Base-by-base conservation (phyloP, 495 filamentous ascomycete species). In the Staphylotrichum longicolle region DNA sequence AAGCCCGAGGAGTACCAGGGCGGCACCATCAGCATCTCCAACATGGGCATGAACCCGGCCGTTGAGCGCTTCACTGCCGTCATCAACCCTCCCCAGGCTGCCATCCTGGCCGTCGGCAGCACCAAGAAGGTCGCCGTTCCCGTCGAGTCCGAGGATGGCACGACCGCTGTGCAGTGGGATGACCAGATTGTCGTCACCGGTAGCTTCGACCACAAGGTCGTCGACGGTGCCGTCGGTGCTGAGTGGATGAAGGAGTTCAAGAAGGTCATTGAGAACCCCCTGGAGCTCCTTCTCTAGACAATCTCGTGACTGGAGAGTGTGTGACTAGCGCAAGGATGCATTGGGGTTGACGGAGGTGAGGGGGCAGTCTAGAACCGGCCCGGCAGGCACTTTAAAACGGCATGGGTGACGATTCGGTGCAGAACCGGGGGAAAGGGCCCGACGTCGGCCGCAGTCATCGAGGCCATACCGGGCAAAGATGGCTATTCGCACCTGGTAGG, bases 1-100 rank as follows among this genome's bases (percentile, higher is more conserved):
- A 97, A 97, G 86, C 95, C 95, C 37, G 92, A 99, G 75, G 92
- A 99, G 77, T 99, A 93, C 86, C 93, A 97, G 80, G 95, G 95
- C 48, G 95, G 95, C 74, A 96, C 91, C 67, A 96, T 99, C 79
- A 96, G 93, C 72, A 99, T 99, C 79, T 93, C 88, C 79, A 99
- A 99, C 86, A 96, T 99, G 95, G 95, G 95, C 73, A 98, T 98
- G 94, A 99, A 99, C 83, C 68, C 86, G 9, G 95, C 95, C 42
- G 86, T 99, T 63, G 92, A 97, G 72, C 86, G 91, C 66, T 99
- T 99, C 82, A 97, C 95, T n/a, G 95, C 95, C 64, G 88, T 99
- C 72, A 96, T 99, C 84, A 99, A 99, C 83, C 95, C 95, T 50
- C 95, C 95, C 37, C 94, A 98, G 81, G 93, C 95, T 47, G 87